Evolutionary conservation across 805 yeast genomes (phyloP), one percentile per base, ranked within the genome.

Genomic region (Wickerhamiella spandovensis): DNA sequence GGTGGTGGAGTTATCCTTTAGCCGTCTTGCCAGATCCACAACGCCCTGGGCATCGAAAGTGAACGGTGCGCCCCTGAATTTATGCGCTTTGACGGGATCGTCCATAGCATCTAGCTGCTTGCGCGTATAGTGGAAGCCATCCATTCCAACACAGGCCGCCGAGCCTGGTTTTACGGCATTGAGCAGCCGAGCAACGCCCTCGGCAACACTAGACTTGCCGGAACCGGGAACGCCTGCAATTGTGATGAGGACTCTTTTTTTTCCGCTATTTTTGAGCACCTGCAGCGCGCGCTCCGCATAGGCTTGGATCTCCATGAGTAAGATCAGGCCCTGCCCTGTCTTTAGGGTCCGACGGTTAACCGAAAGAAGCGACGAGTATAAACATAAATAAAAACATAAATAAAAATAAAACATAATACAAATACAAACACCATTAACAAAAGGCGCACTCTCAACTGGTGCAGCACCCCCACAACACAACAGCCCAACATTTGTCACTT

Each of bases 201-300:
- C 60, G 1, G 89, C 79, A 35, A 80, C 59, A 0, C 94, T 83
- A 3, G 89, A 75, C 62, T 86, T 86, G 0, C 95, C 95, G 0
- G 89, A 78, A 5, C 95, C 95, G 2, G 95, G 95, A 0, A 79
- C 72, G 1, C 95, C 95, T 2, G 81, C 79, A 12, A 87, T 59
- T 0, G 82, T 67, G 9, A 87, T 68, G 17, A 82, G 52, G 2
- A 78, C 62, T 55, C 89, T 67, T 51, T 24, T 17, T 17, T 51
- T 42, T 15, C 32, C 43, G 35, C 43, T 43, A 3, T 17, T 35
- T 12, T 12, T 23, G 2, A 12, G 18, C 20, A 23, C 30, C n/a
- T 22, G 15, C 20, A 12, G 18, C 10, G 32, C 30, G 6, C 45
- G 23, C 30, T 24, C 22, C 5, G 45, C 32, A 35, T 35, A 35